Conservation (phyloP, 2,329 filamentous ascomycete species). For the Fusarium torreyae region DNA sequence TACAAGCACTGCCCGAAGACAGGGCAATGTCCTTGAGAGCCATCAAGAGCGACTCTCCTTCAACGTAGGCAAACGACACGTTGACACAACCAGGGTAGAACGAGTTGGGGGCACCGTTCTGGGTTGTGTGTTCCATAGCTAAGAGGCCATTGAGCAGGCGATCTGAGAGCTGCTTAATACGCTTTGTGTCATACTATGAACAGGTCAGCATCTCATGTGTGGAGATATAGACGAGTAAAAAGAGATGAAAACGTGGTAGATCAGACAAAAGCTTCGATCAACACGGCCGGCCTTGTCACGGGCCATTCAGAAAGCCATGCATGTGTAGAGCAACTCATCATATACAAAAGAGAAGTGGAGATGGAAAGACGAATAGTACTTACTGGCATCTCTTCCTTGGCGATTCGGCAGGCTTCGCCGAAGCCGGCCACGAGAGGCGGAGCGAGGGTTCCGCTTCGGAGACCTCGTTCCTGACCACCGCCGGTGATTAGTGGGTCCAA, state of each 20-base stretch:
- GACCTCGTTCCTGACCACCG: constrained; percentile 94
- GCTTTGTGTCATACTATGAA: constrained; percentile 89
- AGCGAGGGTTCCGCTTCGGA: constrained; percentile 94
- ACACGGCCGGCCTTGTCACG: constrained; percentile 71
- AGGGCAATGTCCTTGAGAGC: constrained; percentile 97
- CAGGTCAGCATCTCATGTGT: constrained; percentile 28
- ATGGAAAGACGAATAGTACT: constrained; percentile 58
- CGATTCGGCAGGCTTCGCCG: constrained; percentile 94
- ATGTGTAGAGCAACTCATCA: constrained; percentile 91
- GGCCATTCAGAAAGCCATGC: constrained; percentile 90
- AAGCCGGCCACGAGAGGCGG: constrained; percentile 92
- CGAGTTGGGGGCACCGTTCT: constrained; percentile 86
- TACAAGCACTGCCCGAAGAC: constrained; percentile 96
- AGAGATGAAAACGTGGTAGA: constrained; percentile 19
- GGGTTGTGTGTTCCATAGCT: constrained; percentile 89
- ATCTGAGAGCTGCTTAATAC: constrained; percentile 86
- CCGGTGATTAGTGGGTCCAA: constrained; percentile 96
- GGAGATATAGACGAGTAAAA: constrained; percentile 16
- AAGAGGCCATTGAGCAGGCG: constrained; percentile 86
- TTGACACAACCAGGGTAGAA: constrained; percentile 99
- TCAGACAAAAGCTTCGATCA: constrained; percentile 81
- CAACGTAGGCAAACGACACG: constrained; percentile 97
- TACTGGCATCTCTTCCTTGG: constrained; percentile 91
- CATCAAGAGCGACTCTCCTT: constrained; percentile 98
- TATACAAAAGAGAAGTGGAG: constrained; percentile 40